Evolutionary conservation across 345 rosid species (phyloP).

Genomic region (Stellera chamaejasme): DNA sequence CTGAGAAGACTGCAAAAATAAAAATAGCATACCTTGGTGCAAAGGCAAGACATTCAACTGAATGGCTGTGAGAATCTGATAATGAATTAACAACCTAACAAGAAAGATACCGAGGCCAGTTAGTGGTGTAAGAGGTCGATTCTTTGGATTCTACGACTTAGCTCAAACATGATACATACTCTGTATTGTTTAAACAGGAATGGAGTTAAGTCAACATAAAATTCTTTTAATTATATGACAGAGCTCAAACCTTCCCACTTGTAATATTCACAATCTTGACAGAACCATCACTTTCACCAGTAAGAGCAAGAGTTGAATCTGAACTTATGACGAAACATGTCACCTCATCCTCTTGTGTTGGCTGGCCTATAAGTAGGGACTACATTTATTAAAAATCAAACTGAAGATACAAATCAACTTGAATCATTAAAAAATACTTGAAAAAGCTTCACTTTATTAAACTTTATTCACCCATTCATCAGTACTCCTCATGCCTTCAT

Average conservation of each 20-base stretch:
- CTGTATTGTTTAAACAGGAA: neutral
- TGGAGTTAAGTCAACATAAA: neutral
- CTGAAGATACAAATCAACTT: neutral
- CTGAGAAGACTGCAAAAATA: too few relatives aligned
- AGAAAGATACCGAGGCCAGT: slow-evolving; percentile 8
- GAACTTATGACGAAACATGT: slow-evolving; percentile 73
- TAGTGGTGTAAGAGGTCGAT: neutral
- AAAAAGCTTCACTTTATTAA: too few relatives aligned
- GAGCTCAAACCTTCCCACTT: slow-evolving; percentile 63
- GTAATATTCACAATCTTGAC: slow-evolving; percentile 72
- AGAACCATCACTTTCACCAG: slow-evolving; percentile 77
- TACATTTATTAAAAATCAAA: neutral
- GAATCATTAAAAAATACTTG: too few relatives aligned
- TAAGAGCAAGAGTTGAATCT: slow-evolving; percentile 67
- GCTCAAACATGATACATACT: neutral
- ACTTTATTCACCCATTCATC: too few relatives aligned
- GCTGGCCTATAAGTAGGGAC: slow-evolving; percentile 52
- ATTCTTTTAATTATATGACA: neutral
- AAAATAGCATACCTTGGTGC: slow-evolving; percentile 45
- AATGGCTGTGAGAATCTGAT: slow-evolving; percentile 47
- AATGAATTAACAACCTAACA: slow-evolving; percentile 76
- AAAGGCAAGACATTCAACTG: slow-evolving; percentile 62
- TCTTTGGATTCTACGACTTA: neutral
- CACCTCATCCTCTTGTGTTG: slow-evolving; percentile 72
- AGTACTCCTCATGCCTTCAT: too few relatives aligned